Evolutionary conservation across 1,139 yeast species (phyloP).

Genomic region (Magnusiomyces clavatus): DNA sequence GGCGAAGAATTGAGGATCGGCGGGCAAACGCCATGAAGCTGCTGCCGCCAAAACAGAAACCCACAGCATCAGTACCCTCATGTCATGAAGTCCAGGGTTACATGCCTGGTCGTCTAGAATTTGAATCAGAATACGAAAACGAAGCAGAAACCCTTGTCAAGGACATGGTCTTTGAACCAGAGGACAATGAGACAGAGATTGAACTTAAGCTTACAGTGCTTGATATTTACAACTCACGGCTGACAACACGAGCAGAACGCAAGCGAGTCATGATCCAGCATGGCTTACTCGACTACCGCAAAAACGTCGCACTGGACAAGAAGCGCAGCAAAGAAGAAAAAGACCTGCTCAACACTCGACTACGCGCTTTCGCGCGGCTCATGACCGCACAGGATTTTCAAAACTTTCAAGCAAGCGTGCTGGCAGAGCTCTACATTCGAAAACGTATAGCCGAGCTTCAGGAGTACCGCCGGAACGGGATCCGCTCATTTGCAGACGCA

Average conservation of each 20-base stretch:
- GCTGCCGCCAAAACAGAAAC: slow-evolving; percentile 53
- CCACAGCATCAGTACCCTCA: slow-evolving; percentile 81
- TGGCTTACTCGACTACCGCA: slow-evolving; percentile 73
- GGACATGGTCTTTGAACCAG: slow-evolving; percentile 93
- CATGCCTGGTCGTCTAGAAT: slow-evolving; percentile 97
- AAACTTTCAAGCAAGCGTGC: slow-evolving; percentile 59
- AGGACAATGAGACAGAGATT: slow-evolving; percentile 79
- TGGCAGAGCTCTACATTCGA: slow-evolving; percentile 72
- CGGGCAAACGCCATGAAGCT: slow-evolving; percentile 50
- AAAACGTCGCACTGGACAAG: slow-evolving; percentile 67
- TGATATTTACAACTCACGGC: slow-evolving; percentile 81
- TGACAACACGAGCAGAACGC: slow-evolving; percentile 88
- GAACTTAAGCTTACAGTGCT: slow-evolving; percentile 81
- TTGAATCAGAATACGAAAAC: slow-evolving; percentile 92
- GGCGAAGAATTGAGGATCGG: slow-evolving; percentile 59
- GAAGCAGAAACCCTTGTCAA: slow-evolving; percentile 93
- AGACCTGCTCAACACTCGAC: slow-evolving; percentile 54
- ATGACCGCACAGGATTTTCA: slow-evolving; percentile 78
- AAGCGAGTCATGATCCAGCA: slow-evolving; percentile 76
- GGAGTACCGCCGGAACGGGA: slow-evolving; percentile 87
- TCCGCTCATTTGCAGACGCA: slow-evolving; percentile 78
- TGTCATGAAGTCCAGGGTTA: slow-evolving; percentile 97
- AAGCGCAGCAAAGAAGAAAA: slow-evolving; percentile 83
- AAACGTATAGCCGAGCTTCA: slow-evolving; percentile 82
- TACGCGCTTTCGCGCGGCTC: slow-evolving; percentile 75